phyloP scores from a whole-genome alignment of 208 protist genomes.

The Crithidia fasciculata region DNA sequence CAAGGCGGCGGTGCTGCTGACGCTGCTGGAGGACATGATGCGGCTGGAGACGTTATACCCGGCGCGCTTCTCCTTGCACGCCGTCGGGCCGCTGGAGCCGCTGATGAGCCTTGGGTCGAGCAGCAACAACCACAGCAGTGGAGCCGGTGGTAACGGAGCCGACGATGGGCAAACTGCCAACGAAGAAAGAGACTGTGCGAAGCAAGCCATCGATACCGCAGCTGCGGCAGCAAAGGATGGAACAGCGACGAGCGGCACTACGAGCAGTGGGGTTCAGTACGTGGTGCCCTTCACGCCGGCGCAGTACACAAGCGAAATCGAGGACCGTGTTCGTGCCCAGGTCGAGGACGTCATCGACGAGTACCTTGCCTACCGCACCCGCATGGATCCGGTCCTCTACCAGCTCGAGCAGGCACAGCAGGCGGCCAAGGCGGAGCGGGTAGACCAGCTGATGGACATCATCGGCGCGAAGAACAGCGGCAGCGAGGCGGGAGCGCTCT shows the following conservation, averaged over 20 bases:
- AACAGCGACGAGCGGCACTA: neutral
- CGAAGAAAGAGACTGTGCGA: neutral
- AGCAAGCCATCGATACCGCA: neutral
- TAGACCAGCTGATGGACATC: slow-evolving; percentile 59
- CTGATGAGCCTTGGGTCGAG: neutral
- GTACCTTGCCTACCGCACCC: slow-evolving; percentile 73
- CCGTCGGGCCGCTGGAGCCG: slow-evolving; percentile 26
- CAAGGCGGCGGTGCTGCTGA: slow-evolving; percentile 32
- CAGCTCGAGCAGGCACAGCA: slow-evolving; percentile 55
- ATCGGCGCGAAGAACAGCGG: slow-evolving; percentile 40
- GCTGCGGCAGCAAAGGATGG: neutral
- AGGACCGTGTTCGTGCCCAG: slow-evolving; percentile 72
- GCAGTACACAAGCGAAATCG: slow-evolving; percentile 58
- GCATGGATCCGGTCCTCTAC: slow-evolving; percentile 75
- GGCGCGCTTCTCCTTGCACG: slow-evolving; percentile 67
- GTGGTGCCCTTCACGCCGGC: slow-evolving; percentile 65
- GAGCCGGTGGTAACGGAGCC: neutral
- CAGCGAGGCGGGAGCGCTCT: slow-evolving; percentile 12
- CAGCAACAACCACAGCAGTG: no score
- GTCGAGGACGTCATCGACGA: slow-evolving; percentile 70
- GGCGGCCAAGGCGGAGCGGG: slow-evolving; percentile 39
- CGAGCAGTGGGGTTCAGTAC: slow-evolving; percentile 18
- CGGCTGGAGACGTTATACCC: slow-evolving; percentile 68
- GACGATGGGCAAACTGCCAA: slow-evolving; percentile 8
- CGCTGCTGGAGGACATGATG: slow-evolving; percentile 65